These are phyloP conservation scores for Exophiala calicioides DNA, from an alignment of 2,329 filamentous ascomycete genomes.

Conservation along the genomic window DNA sequence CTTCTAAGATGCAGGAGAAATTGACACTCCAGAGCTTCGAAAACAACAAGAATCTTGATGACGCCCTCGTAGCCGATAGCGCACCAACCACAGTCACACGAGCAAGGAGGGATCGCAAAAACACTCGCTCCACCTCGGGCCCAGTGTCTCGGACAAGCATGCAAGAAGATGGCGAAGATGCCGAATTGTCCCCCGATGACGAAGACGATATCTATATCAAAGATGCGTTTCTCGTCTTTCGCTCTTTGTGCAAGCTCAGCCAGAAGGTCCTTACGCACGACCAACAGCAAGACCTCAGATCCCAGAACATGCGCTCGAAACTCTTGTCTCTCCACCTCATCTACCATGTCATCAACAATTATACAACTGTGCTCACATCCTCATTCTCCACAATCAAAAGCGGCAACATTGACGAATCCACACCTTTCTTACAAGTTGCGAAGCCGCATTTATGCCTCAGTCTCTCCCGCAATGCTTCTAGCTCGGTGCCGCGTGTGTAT, in stretches of 20 bases:
- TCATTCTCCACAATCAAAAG: slow-evolving; percentile 89
- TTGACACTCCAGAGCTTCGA: slow-evolving; percentile 70
- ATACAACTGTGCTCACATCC: slow-evolving; percentile 86
- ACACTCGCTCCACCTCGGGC: slow-evolving; percentile 48
- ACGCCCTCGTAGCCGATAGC: slow-evolving; percentile 65
- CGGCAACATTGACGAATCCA: slow-evolving; percentile 77
- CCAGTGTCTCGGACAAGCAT: slow-evolving; percentile 37
- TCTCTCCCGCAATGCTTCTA: slow-evolving; percentile 91
- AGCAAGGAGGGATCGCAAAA: slow-evolving; percentile 51
- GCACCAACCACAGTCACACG: slow-evolving; percentile 67
- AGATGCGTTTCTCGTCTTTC: slow-evolving; percentile 94
- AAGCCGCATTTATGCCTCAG: slow-evolving; percentile 97
- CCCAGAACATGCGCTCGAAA: slow-evolving; percentile 96
- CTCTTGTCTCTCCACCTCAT: slow-evolving; percentile 93
- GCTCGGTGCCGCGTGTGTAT: slow-evolving; percentile 87
- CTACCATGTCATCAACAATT: slow-evolving; percentile 91
- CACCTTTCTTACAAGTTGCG: slow-evolving; percentile 87
- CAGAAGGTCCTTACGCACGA: slow-evolving; percentile 88
- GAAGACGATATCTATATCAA: slow-evolving; percentile 94
- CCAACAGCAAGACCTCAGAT: slow-evolving; percentile 87
- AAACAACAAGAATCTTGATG: slow-evolving; percentile 66
- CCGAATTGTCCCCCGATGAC: slow-evolving; percentile 51
- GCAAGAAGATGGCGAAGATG: slow-evolving; percentile 43
- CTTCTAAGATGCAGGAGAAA: slow-evolving; percentile 47
- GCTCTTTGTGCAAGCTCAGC: slow-evolving; percentile 95